A percentile compares a stretch with the other conserved stretches of the same genome.
Evolutionary conservation across 176 grass and related monocot genomes (phyloP).

Genomic region (Panicum miliaceum): DNA sequence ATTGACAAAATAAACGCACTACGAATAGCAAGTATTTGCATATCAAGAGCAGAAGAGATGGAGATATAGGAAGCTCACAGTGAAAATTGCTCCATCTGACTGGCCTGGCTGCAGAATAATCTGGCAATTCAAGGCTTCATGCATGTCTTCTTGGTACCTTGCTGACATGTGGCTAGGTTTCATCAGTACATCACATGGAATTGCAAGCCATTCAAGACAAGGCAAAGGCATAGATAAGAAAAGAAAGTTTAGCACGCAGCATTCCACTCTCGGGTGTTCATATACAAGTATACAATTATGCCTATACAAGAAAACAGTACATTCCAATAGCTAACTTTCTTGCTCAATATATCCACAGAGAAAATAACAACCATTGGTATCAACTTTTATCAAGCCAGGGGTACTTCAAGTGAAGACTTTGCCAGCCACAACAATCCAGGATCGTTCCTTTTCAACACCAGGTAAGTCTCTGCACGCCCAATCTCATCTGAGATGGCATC

Average conservation of each 20-base stretch:
- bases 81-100: slow-evolving; percentile 39
- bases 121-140: slow-evolving; percentile 43
- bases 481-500: slow-evolving; percentile 70
- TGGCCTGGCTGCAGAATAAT: slow-evolving; percentile 46
- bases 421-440: slow-evolving; percentile 90
- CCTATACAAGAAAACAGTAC: not conserved
- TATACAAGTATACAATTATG: slow-evolving; percentile 36
- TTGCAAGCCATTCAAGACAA: not conserved
- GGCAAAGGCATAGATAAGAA: not conserved
- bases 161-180: slow-evolving; percentile 23
- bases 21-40: not conserved
- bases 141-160: slow-evolving; percentile 45
- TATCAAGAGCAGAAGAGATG: not conserved
- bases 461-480: slow-evolving; percentile 63
- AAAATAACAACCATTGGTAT: slow-evolving; percentile 16
- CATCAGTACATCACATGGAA: not conserved
- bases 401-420: slow-evolving; percentile 86
- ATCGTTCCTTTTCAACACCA: slow-evolving; percentile 93
- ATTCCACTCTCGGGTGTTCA: slow-evolving; percentile 9
- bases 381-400: slow-evolving; percentile 53
- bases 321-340: not conserved
- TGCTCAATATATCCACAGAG: not conserved
- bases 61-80: slow-evolving; percentile 43
- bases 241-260: not conserved
- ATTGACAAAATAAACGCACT: not conserved